Base-by-base conservation (phyloP, 2,329 filamentous ascomycete genomes). In the Lasiodiplodia theobromae region DNA sequence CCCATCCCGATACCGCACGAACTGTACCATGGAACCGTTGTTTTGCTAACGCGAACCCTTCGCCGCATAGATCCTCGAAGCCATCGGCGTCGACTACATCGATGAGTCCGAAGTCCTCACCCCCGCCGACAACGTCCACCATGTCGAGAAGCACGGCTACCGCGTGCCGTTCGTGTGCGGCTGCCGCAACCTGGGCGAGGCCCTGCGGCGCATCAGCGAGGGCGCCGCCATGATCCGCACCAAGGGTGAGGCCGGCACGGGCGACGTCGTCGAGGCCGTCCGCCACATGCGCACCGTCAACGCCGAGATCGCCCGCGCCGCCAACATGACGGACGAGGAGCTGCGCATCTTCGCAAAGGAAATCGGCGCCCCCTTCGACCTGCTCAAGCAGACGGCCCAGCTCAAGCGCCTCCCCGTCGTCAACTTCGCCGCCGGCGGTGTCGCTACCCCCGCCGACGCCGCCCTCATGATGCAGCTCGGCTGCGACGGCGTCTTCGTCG, bases 401-500 rank as follows among this genome's bases (percentile, higher is more conserved):
- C 86, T 96, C 72, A 94, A 94, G 53, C 87, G 96, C 63, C 85
- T 99, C 67, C 96, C 96, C 2, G 95, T 98, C 0, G 96, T 99
- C 72, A 98, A 98, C 86, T 98, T 99, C 75, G 96, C 96, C 0
- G 96, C 96, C 3, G 96, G 96, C n/a, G 96, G 96, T 69, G 92
- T 99, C n/a, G 96, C 96, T n/a, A 99, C 96, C 0, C 96, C 96
- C 0, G 96, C 96, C 0, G 96, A 99, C 81, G 96, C 96, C 0
- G 96, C 96, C 2, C 85, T 99, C 83, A 93, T 99, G 95, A 99
- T 99, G 96, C 95, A 98, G 86, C 85, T 99, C 72, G 96, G 96
- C 70, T 98, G 96, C 78, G 96, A 99, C 77, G 96, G 96, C 69
- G 96, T 99, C 44, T 99, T 99, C 78, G 96, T 99, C 44, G 96